Evolutionary conservation across 2,329 filamentous ascomycete species (phyloP).

Genomic region (Colletotrichum acutatum): DNA sequence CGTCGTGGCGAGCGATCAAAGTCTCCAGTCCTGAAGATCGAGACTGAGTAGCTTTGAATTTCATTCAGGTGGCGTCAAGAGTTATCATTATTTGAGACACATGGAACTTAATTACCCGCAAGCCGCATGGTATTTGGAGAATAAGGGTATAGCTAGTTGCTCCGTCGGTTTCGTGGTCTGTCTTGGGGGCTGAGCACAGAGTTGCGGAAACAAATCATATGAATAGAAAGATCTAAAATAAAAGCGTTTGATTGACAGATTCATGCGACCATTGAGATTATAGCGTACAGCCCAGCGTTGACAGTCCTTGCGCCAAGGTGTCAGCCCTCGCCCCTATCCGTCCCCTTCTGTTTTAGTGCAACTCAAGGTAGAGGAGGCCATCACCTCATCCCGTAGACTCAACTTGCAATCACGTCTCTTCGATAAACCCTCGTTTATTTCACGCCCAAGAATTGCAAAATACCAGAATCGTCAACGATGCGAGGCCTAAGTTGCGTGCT

Average conservation of each 20-base stretch:
- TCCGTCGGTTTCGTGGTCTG: not conserved
- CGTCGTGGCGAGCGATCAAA: not conserved
- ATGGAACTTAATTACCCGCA: not conserved
- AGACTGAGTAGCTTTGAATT: not conserved
- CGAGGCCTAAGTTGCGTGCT: not conserved
- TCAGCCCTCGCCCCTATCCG: no score
- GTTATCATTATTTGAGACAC: not conserved
- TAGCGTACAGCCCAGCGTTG: not conserved
- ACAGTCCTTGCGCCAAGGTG: not conserved
- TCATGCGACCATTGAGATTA: not conserved
- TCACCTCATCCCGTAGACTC: not conserved
- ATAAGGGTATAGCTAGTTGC: not conserved
- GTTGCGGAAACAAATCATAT: not conserved
- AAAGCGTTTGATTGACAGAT: not conserved
- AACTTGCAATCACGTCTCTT: not conserved
- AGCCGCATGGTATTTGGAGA: not conserved
- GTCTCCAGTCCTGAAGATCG: not conserved
- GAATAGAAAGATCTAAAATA: not conserved
- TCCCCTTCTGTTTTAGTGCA: no score
- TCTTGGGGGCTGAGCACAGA: not conserved
- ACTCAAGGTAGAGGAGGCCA: no score
- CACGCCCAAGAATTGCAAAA: not conserved
- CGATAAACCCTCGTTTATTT: not conserved
- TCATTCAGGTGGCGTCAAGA: not conserved
- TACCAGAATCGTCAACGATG: not conserved